Evolutionary conservation across 371 early-diverging fungal genomes (phyloP).

Genomic region (Mucor sp.): DNA sequence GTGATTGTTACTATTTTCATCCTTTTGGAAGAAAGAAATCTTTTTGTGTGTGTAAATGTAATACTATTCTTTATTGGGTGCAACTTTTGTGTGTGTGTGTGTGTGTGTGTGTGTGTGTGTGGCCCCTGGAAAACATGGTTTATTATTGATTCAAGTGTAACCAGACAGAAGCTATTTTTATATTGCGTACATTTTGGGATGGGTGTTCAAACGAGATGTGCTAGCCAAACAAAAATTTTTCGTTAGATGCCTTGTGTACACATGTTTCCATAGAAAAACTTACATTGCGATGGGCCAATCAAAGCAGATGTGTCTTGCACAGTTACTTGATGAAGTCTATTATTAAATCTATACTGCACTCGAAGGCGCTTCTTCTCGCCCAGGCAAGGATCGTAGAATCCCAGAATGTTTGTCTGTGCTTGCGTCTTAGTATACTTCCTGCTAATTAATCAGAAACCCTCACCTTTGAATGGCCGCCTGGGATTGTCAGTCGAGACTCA

Average conservation of each 20-base stretch:
- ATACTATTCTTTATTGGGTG: conserved; percentile 1
- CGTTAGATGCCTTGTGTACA: background rate
- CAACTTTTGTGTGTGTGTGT: background rate
- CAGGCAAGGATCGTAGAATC: conserved; percentile 96
- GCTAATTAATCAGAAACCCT: background rate
- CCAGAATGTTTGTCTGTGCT: conserved; percentile 76
- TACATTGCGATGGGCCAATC: conserved; percentile 85
- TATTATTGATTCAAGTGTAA: conserved; percentile 15
- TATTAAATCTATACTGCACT: conserved; percentile 85
- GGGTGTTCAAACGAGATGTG: conserved; percentile 20
- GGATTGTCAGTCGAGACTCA: conserved; percentile 85
- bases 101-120: background rate
- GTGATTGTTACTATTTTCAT: conserved; percentile 30
- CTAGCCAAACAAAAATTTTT: conserved; percentile 12
- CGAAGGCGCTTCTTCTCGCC: conserved; percentile 83
- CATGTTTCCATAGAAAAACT: background rate
- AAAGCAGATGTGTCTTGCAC: conserved; percentile 81
- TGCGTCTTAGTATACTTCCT: background rate
- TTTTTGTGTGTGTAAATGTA: conserved; percentile 1
- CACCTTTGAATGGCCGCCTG: conserved; percentile 87
- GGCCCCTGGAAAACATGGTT: conserved; percentile 19
- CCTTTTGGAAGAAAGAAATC: conserved; percentile 5
- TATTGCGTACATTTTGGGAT: conserved; percentile 13
- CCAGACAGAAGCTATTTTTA: conserved; percentile 15
- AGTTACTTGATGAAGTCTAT: conserved; percentile 78